These are phyloP conservation scores for Purpureocillium lavendulum DNA, from an alignment of 2,329 filamentous ascomycete species.

Conservation along the genomic window DNA sequence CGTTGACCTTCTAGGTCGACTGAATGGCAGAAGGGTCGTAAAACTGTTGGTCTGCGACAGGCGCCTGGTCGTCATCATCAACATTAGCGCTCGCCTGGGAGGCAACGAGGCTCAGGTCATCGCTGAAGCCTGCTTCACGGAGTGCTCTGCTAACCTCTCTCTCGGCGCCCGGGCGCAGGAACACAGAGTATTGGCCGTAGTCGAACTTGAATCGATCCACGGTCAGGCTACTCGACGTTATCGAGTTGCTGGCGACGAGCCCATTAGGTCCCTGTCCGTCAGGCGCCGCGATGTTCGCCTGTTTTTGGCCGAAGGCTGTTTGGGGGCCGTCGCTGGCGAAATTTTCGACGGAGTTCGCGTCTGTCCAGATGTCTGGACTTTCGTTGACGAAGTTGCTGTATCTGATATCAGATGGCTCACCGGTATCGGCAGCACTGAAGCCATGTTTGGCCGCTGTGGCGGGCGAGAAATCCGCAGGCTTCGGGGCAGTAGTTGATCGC, in stretches of 20 bases:
- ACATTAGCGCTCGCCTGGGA: not conserved
- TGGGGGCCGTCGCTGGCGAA: not conserved
- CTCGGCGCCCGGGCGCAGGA: slow-evolving; percentile 29
- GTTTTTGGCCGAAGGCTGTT: not conserved
- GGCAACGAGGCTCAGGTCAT: slow-evolving; percentile 7
- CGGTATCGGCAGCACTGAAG: too few relatives aligned
- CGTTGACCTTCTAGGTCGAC: slow-evolving; percentile 31
- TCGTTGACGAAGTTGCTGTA: not conserved
- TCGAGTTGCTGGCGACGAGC: slow-evolving; percentile 12
- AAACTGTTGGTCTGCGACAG: slow-evolving; percentile 16
- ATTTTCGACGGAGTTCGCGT: not conserved
- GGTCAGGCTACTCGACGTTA: slow-evolving; percentile 24
- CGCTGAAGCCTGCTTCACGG: slow-evolving; percentile 16
- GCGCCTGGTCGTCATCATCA: not conserved
- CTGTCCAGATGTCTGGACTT: not conserved
- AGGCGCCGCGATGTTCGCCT: not conserved
- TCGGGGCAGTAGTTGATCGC: not conserved
- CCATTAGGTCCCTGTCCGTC: not conserved
- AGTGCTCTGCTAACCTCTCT: slow-evolving; percentile 34
- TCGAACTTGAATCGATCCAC: slow-evolving; percentile 40
- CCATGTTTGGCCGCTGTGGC: too few relatives aligned
- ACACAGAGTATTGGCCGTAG: slow-evolving; percentile 25
- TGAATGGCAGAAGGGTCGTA: slow-evolving; percentile 27
- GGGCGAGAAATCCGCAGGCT: too few relatives aligned
- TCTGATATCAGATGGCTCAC: too few relatives aligned